These are phyloP conservation scores for Ogataea kodamae DNA, from an alignment of 805 yeast genomes.

Conservation along the genomic window DNA sequence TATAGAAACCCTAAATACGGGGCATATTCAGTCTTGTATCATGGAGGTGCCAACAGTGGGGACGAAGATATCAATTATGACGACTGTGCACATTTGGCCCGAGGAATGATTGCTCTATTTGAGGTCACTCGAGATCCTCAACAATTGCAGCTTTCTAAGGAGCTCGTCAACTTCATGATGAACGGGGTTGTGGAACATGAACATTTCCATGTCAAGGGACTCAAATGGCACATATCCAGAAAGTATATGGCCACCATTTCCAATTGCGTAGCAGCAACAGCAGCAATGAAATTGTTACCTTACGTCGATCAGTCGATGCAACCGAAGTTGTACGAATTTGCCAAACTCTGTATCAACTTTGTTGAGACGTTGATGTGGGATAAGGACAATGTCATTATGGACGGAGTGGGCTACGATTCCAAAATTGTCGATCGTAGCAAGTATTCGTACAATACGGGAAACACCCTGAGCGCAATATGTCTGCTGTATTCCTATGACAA, in stretches of 20 bases:
- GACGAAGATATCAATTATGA: constrained; percentile 67
- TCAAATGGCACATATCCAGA: constrained; percentile 62
- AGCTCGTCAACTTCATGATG: constrained; percentile 58
- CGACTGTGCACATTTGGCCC: constrained; percentile 74
- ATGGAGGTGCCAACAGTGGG: constrained; percentile 46
- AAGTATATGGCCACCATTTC: constrained; percentile 62
- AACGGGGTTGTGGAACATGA: constrained; percentile 59
- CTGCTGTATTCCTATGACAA: constrained; percentile 48
- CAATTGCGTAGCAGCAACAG: constrained; percentile 63
- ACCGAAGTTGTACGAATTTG: constrained; percentile 48
- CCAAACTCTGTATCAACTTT: constrained; percentile 57
- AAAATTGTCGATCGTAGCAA: constrained; percentile 49
- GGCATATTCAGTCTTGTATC: constrained; percentile 63
- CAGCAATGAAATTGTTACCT: constrained; percentile 53
- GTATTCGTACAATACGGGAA: constrained; percentile 68
- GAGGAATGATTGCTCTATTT: constrained; percentile 60
- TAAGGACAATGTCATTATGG: constrained; percentile 55
- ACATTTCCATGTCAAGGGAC: constrained; percentile 51
- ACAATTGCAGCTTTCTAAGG: constrained; percentile 55
- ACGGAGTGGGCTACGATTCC: constrained; percentile 53
- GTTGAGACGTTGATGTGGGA: constrained; percentile 49
- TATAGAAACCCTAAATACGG: constrained; percentile 49
- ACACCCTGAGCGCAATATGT: constrained; percentile 54
- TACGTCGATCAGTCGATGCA: constrained; percentile 41
- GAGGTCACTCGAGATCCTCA: constrained; percentile 58